Evolutionary conservation across 805 yeast genomes (phyloP).

Genomic region (Ogataea methanolica): DNA sequence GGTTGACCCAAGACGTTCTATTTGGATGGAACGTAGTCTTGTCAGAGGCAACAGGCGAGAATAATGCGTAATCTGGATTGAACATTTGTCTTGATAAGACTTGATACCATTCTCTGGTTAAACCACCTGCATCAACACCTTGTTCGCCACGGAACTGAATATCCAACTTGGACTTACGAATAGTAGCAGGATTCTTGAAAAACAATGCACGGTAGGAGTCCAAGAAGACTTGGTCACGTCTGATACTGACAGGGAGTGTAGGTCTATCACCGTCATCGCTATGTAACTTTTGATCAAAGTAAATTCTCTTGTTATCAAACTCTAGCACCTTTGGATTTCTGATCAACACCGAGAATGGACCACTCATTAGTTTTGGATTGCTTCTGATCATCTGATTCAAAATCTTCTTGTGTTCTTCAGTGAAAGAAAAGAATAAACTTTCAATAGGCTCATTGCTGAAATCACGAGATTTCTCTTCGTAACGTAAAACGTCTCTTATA

Average conservation of each 20-base stretch:
- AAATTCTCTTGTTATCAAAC: slow-evolving; percentile 88
- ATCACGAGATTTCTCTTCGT: slow-evolving; percentile 60
- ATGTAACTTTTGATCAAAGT: slow-evolving; percentile 74
- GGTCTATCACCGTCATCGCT: slow-evolving; percentile 35
- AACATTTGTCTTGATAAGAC: slow-evolving; percentile 92
- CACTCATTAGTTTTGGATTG: slow-evolving; percentile 91
- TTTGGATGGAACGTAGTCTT: slow-evolving; percentile 95
- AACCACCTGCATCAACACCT: slow-evolving; percentile 98
- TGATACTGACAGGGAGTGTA: slow-evolving; percentile 60
- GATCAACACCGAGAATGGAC: slow-evolving; percentile 87
- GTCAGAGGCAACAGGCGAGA: slow-evolving; percentile 87
- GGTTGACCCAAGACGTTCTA: slow-evolving; percentile 85
- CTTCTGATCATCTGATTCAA: slow-evolving; percentile 87
- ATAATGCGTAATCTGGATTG: slow-evolving; percentile 90
- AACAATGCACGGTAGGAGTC: slow-evolving; percentile 84
- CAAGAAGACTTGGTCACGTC: slow-evolving; percentile 86
- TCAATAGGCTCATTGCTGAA: slow-evolving; percentile 73
- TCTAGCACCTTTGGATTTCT: slow-evolving; percentile 85
- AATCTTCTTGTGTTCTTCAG: slow-evolving; percentile 82
- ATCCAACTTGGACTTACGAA: slow-evolving; percentile 67
- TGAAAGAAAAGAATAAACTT: slow-evolving; percentile 74
- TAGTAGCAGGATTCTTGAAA: slow-evolving; percentile 70
- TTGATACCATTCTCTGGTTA: slow-evolving; percentile 96
- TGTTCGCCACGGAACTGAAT: slow-evolving; percentile 88
- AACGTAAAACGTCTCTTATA: slow-evolving; percentile 51